Evolutionary conservation across 768 basidiomycete species (phyloP), one percentile per base, ranked within the genome.

Genomic region (Lactarius psammicola): DNA sequence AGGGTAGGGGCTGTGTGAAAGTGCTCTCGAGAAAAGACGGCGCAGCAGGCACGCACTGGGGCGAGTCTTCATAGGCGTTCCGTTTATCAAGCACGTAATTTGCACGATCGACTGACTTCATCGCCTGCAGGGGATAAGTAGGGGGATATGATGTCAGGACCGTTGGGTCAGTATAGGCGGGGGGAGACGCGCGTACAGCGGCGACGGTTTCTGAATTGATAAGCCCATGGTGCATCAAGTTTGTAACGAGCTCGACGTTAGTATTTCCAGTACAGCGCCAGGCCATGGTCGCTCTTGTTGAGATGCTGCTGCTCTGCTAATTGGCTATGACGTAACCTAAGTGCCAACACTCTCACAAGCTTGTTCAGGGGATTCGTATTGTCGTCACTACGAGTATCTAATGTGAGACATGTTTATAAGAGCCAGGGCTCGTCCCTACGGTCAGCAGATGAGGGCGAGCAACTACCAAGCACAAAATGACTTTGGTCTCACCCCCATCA

Each of bases 211-310:
- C 81, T 3, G 86, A 84, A 26, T 76, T 77, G 57, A 92, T 80
- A 42, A 92, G 85, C 3, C 80, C 81, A 57, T 79, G 76, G 42
- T 70, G 75, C 4, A 74, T 70, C 78, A 97, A 78, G 75, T 93
- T 94, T 28, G 78, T 69, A 64, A 97, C 80, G 54, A 97, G 86
- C 69, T 92, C 89, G 20, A 76, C 71, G 72, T 94, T 95, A 4
- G 85, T 84, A 11, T 72, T 75, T 28, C 93, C 94, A 49, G 78
- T 83, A 73, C 88, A 89, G 34, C 82, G 81, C 94, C 93, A 95
- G 44, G 93, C 93, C 93, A 95, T 94, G 36, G 53, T 69, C 59
- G 58, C 18, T 8, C n/a, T 26, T 33, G 42, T 15, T 33, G 40
- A 40, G 46, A 34, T 18, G n/a, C n/a, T 31, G 26, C 26, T 44